phyloP scores from a whole-genome alignment of 768 basidiomycete genomes.

The Xerocomus brunneocitrinus region DNA sequence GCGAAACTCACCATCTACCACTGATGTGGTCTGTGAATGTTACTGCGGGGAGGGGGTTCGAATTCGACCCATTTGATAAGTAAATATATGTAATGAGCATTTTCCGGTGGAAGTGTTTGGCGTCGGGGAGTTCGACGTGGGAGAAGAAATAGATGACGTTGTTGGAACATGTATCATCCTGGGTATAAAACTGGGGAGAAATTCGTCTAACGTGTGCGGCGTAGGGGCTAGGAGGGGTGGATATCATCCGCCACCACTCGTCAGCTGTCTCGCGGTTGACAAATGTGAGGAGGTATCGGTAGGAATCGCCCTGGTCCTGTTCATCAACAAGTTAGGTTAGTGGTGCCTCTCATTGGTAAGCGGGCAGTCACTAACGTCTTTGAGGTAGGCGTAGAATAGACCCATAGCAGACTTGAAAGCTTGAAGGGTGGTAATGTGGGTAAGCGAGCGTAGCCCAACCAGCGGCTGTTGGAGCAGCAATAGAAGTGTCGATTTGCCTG shows the following conservation, averaged over 20 bases:
- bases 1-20: not conserved
- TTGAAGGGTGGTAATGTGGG: too few relatives aligned
- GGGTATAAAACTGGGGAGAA: not conserved
- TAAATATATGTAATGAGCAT: not conserved
- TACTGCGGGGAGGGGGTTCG: not conserved
- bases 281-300: slow-evolving; percentile 18
- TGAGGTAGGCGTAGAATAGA: not conserved
- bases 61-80: not conserved
- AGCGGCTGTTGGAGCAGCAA: too few relatives aligned
- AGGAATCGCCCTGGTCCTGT: not conserved
- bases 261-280: slow-evolving; percentile 19
- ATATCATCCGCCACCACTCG: slow-evolving; percentile 24
- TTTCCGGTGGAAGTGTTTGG: not conserved
- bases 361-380: not conserved
- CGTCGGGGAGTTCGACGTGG: not conserved
- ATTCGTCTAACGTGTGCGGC: not conserved
- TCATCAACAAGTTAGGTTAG: not conserved
- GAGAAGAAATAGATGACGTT: not conserved
- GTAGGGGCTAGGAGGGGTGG: slow-evolving; percentile 8
- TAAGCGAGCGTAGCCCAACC: too few relatives aligned
- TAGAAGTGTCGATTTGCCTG: too few relatives aligned
- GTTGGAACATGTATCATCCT: not conserved
- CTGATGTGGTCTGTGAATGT: not conserved
- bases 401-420: not conserved
- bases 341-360: not conserved